Conservation (phyloP, 176 grass and related monocot species). For the Oryza rufipogon region DNA sequence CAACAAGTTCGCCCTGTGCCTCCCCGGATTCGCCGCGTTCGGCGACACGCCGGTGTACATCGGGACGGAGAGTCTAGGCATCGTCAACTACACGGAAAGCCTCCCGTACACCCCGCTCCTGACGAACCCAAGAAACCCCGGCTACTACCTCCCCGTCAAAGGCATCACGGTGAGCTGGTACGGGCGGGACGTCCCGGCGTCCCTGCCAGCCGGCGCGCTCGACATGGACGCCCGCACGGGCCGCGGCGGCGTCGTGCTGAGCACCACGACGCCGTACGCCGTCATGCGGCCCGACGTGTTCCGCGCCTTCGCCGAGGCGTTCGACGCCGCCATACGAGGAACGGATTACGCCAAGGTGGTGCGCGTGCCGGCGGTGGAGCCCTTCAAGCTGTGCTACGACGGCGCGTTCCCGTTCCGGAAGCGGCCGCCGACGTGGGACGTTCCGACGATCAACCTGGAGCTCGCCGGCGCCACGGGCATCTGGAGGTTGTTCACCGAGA, state of each 20-base stretch:
- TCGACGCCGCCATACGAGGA: constrained; percentile 13
- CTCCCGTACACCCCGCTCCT: constrained; percentile 54
- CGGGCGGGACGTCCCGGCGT: background rate
- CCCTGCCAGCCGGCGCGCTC: constrained; percentile 13
- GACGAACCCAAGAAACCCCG: constrained; percentile 39
- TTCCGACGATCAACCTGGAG: constrained; percentile 49
- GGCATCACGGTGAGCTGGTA: background rate
- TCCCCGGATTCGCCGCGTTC: constrained; percentile 44
- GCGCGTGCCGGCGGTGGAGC: constrained; percentile 32
- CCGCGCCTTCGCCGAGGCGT: constrained; percentile 41
- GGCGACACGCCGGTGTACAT: constrained; percentile 51
- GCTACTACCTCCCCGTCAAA: constrained; percentile 51
- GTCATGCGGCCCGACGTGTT: constrained; percentile 50
- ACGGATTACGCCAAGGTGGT: too few relatives aligned
- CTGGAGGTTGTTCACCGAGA: constrained; percentile 52
- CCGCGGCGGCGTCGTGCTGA: constrained; percentile 60
- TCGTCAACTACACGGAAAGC: background rate
- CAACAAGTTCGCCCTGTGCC: constrained; percentile 54
- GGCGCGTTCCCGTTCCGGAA: constrained; percentile 37
- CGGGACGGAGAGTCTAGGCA: background rate
- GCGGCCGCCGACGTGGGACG: constrained; percentile 36
- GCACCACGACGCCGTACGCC: constrained; percentile 49
- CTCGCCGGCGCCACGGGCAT: constrained; percentile 38
- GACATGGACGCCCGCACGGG: constrained; percentile 17
- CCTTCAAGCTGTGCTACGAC: constrained; percentile 55